Conservation (phyloP, 2,329 filamentous ascomycete species). For the Colletotrichum nymphaeae region DNA sequence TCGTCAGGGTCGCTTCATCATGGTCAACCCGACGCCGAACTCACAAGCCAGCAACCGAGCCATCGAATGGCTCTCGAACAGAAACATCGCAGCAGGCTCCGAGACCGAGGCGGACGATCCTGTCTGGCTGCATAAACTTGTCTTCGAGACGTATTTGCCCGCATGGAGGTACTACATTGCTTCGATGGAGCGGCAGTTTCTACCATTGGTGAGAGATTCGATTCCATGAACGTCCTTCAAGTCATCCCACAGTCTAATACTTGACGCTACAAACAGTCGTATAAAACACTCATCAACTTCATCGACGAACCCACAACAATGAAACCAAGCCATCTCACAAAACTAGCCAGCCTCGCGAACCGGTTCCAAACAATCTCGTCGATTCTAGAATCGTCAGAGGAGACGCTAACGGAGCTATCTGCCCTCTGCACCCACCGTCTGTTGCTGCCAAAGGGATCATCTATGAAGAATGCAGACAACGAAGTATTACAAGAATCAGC, state of each 20-base stretch:
- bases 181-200: background rate
- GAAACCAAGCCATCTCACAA: background rate
- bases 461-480: background rate
- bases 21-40: background rate
- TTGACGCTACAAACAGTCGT: background rate
- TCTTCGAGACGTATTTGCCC: background rate
- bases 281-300: background rate
- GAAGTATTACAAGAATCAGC: background rate
- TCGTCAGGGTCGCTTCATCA: background rate
- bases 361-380: background rate
- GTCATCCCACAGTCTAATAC: too few relatives aligned
- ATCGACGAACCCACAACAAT: background rate
- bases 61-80: background rate
- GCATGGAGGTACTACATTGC: background rate
- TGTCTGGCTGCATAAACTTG: background rate
- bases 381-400: background rate
- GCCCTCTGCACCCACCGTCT: background rate
- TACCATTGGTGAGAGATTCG: background rate
- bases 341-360: background rate
- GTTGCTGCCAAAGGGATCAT: background rate
- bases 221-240: too few relatives aligned
- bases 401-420: background rate
- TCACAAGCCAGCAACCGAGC: background rate
- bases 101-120: background rate
- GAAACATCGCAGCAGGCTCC: background rate